Base-by-base conservation (phyloP, 2,329 filamentous ascomycete species). In the Penicillium glabrum region DNA sequence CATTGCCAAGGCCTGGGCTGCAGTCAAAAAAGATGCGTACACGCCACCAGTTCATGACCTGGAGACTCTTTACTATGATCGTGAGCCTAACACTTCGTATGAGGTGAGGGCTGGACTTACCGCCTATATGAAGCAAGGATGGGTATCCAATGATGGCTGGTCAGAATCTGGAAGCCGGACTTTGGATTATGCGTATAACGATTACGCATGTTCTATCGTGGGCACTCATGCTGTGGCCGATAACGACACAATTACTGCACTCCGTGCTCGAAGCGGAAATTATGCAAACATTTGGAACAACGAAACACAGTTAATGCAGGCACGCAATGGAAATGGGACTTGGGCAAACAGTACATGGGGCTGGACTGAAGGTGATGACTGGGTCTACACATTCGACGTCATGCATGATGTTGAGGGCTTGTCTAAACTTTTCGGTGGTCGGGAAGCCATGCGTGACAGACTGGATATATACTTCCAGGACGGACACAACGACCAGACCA, bases 301-400 rank as follows among this genome's bases (percentile, higher is more conserved):
- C 26, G 65, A 72, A 3, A 79, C 77, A 0, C 65, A 75, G 21
- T 80, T 80, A 61, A 81, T 81, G 79, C 75, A 79, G 58, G 75
- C 79, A 8, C 75, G 74, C 23, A 81, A 82, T 59, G 69, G 64
- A 13, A 81, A 81, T 59, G 77, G 78, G 7, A 74, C 75, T 1
- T 81, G 77, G 73, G 77, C 78, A 0, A 70, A 75, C 37, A 66
- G 67, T 2, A 71, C 72, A 2, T 78, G 77, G 71, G 79, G 79
- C 31, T 81, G 79, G 79, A 79, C 79, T 0, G 79, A 81, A 63
- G 79, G 79, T 14, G 77, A 81, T 59, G 72, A 78, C 47, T 80
- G 78, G 79, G 76, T 79, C n/a, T 82, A 81, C 61, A 80, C 77
- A 0, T 80, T 82, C 60, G 75, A 79, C 46, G 79, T 81, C 10